Evolutionary conservation across 2,329 filamentous ascomycete species (phyloP), one percentile per base, ranked within the genome.

Genomic region (Verticillium nonalfalfae): DNA sequence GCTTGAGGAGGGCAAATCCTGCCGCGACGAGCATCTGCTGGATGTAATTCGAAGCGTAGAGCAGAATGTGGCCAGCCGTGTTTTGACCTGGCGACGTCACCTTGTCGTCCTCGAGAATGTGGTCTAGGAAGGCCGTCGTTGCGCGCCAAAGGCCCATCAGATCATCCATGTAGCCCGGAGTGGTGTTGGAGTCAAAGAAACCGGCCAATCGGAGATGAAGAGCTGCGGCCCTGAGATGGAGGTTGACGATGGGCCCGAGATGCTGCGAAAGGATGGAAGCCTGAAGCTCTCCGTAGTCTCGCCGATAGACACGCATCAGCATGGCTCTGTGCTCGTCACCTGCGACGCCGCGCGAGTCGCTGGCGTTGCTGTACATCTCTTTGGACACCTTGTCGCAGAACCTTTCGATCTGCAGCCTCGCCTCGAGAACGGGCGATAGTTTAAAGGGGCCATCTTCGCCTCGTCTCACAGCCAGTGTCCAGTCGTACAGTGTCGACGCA

Each of bases 21-120:
- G 88, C 90, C 2, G 90, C 90, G n/a, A 93, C 85, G 61, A 93
- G 85, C 88, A 94, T 93, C 73, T 94, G 90, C 71, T 92, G 87
- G 59, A 94, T 85, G 73, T 93, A 93, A 71, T 89, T 91, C 65
- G 85, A 88, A 33, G 86, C 84, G 68, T 90, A 88, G 58, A 83
- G 82, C 34, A 92, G 77, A 58, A 89, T 81, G 57, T 81, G 80
- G 7, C 84, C 80, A 59, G 75, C 75, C 39, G 74, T 76, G 57
- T 75, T 73, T 36, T 81, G 79, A 45, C 76, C 75, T 2, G 78
- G 75, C 11, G 79, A 79, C 3, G 76, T 76, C 13, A 75, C 74
- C 64, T 82, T 81, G 57, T 81, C 76, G 39, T 83, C 80, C 66
- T 82, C 81, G 60, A 86, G 74, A 10, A 90, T 78, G 62, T 86